Evolutionary conservation across 176 grass and related monocot genomes (phyloP).

Genomic region (Carex myosuroides): DNA sequence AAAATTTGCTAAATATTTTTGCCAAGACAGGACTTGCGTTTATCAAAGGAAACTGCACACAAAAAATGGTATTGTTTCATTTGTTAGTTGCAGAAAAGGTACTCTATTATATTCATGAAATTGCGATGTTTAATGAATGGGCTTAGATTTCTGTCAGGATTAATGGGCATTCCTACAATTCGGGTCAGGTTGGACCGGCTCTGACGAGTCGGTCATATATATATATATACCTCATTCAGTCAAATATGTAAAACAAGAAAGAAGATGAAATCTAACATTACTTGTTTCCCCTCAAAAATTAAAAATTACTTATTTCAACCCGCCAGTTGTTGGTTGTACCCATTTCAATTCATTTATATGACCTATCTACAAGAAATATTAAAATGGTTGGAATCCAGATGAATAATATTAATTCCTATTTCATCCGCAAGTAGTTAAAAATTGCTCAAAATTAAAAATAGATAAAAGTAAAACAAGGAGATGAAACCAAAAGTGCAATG

Average conservation of each 20-base stretch:
- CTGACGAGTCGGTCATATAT: background rate
- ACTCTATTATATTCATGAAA: background rate
- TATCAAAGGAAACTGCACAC: conserved; percentile 72
- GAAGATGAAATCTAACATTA: background rate
- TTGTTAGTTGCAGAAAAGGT: background rate
- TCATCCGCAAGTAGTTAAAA: no score
- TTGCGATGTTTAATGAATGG: background rate
- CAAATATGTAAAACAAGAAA: background rate
- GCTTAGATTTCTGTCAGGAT: no score
- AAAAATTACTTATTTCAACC: background rate
- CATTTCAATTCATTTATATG: background rate
- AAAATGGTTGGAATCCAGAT: background rate
- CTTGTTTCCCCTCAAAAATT: no score
- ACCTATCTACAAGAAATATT: background rate
- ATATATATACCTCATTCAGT: background rate
- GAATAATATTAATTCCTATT: background rate
- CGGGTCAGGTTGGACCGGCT: background rate
- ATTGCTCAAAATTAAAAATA: background rate
- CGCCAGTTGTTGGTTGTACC: background rate
- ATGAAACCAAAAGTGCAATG: background rate
- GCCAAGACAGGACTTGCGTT: conserved; percentile 67
- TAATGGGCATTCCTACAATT: background rate
- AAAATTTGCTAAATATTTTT: conserved; percentile 73
- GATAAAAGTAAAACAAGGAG: background rate
- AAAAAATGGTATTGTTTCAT: background rate